Conservation (phyloP, 345 rosid species). For the Draba incana region DNA sequence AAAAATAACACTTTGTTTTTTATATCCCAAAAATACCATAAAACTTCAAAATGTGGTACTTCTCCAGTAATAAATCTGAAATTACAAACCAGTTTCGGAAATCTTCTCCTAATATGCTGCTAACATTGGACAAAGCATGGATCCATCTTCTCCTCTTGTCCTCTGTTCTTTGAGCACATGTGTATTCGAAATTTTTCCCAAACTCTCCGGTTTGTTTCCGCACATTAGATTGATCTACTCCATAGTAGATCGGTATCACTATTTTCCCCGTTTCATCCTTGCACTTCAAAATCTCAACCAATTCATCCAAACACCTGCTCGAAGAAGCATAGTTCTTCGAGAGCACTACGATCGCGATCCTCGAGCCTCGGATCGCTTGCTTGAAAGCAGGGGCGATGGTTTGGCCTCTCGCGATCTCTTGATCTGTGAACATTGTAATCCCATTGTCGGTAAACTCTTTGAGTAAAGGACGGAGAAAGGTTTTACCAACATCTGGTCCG, state of each 20-base stretch:
- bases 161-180: background rate
- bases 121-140: background rate
- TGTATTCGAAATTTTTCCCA: background rate
- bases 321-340: constrained; percentile 1
- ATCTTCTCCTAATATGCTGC: background rate
- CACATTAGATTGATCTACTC: background rate
- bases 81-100: background rate
- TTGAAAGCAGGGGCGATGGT: background rate
- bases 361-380: background rate
- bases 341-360: background rate
- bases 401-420: background rate
- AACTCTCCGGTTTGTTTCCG: background rate
- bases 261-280: background rate
- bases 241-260: background rate
- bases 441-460: background rate
- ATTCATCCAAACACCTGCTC: background rate
- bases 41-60: no score
- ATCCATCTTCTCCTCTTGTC: background rate
- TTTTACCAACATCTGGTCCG: background rate
- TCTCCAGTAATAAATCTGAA: background rate
- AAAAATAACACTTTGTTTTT: no score
- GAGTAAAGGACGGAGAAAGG: background rate
- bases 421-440: background rate
- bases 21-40: no score
- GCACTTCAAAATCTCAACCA: constrained; percentile 4